Evolutionary conservation across 139 green algal genomes (phyloP).

Genomic region (Chlamydomonas schloesseri): DNA sequence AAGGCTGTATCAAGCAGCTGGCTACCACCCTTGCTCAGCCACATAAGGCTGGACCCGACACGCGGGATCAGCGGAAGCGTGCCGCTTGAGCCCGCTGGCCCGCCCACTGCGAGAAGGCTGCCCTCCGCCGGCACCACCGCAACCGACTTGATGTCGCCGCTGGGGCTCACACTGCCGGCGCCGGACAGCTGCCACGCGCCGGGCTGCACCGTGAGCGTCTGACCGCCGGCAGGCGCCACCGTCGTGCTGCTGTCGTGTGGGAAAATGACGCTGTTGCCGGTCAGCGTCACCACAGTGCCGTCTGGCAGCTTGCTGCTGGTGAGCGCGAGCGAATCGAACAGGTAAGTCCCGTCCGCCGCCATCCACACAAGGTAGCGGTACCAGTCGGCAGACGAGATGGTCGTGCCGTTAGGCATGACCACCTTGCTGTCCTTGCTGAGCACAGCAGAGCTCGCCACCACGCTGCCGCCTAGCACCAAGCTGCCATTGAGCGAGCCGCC

Average conservation of each 20-base stretch:
- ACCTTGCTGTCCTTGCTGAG: not conserved
- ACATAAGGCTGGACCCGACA: not conserved
- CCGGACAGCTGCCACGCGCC: not conserved
- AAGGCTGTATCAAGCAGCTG: not conserved
- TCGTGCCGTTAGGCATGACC: not conserved
- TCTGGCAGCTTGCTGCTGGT: not conserved
- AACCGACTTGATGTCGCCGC: not conserved
- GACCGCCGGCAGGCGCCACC: not conserved
- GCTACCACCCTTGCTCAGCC: not conserved
- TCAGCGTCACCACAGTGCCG: not conserved
- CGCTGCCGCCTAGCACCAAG: too few species aligned
- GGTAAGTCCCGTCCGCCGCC: not conserved
- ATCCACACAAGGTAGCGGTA: conserved; percentile 14
- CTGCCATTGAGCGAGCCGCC: too few species aligned
- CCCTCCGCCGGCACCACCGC: not conserved
- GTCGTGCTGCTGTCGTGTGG: not conserved
- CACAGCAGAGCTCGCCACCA: not conserved
- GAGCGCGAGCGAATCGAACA: not conserved
- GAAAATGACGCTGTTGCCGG: not conserved
- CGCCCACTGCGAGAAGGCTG: not conserved
- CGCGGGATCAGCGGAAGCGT: not conserved
- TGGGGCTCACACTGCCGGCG: not conserved
- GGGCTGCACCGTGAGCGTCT: not conserved
- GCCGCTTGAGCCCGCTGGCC: too few species aligned
- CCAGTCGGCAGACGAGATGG: not conserved